phyloP scores from a whole-genome alignment of 805 yeast genomes.

The Metschnikowia vanudenii region DNA sequence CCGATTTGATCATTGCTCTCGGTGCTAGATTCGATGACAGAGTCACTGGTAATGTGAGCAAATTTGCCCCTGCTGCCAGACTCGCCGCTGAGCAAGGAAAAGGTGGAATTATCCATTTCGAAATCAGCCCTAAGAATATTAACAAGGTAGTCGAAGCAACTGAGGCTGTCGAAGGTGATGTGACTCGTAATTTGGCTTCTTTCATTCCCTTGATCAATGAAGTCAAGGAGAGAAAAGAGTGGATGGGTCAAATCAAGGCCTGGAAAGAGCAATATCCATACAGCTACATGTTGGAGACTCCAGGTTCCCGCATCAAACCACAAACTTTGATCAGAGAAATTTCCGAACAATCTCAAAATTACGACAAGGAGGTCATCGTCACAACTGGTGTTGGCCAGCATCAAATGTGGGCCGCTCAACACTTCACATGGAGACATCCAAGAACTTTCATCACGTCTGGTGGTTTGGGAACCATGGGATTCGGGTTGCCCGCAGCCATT shows the following conservation, averaged over 20 bases:
- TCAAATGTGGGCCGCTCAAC: slow-evolving; percentile 99
- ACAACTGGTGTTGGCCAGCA: slow-evolving; percentile 99
- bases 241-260: slow-evolving; percentile 70
- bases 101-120: slow-evolving; percentile 97
- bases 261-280: slow-evolving; percentile 92
- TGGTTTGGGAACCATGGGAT: slow-evolving; percentile 99
- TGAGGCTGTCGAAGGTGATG: slow-evolving; percentile 96
- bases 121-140: slow-evolving; percentile 93
- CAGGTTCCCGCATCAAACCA: slow-evolving; percentile 81
- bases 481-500: slow-evolving; percentile 94
- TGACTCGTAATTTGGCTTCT: slow-evolving; percentile 67
- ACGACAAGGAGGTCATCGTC: slow-evolving; percentile 73
- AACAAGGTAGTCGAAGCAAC: slow-evolving; percentile 96
- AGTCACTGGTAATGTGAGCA: slow-evolving; percentile 82
- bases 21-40: slow-evolving; percentile 99
- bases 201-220: slow-evolving; percentile 69
- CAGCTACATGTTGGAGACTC: slow-evolving; percentile 75
- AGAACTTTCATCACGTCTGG: slow-evolving; percentile 96
- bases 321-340: slow-evolving; percentile 85
- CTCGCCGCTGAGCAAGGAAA: slow-evolving; percentile 82
- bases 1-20: slow-evolving; percentile 88
- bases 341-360: slow-evolving; percentile 62
- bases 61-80: slow-evolving; percentile 92
- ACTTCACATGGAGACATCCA: slow-evolving; percentile 90
- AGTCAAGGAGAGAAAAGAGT: slow-evolving; percentile 68